These are phyloP conservation scores for Trichophyton benhamiae DNA, from an alignment of 2,329 filamentous ascomycete genomes.

Conservation along the genomic window DNA sequence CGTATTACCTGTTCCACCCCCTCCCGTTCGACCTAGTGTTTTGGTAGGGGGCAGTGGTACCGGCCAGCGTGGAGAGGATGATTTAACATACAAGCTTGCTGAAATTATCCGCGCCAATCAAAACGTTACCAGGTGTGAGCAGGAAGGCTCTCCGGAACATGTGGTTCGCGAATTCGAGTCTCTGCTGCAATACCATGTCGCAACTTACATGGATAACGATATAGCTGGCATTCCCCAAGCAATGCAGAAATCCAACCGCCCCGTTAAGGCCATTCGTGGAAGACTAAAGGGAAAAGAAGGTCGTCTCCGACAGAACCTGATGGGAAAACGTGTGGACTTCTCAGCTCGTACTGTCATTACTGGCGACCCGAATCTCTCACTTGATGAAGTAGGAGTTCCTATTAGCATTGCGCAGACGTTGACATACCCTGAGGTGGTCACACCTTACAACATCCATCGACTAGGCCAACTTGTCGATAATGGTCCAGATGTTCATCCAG, in stretches of 20 bases:
- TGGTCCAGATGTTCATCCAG: conserved; percentile 87
- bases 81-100: conserved; percentile 97
- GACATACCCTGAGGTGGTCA: conserved; percentile 95
- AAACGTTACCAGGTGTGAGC: conserved; percentile 81
- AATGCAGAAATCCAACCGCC: conserved; percentile 90
- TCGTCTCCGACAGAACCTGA: conserved; percentile 92
- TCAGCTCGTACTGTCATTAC: conserved; percentile 99
- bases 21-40: conserved; percentile 90
- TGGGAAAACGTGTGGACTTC: conserved; percentile 99
- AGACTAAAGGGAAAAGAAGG: conserved; percentile 99
- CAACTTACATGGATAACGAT: conserved; percentile 99
- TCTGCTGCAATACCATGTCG: conserved; percentile 91
- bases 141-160: conserved; percentile 83
- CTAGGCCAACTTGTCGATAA: conserved; percentile 82
- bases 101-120: conserved; percentile 97
- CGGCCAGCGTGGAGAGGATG: conserved; percentile 90
- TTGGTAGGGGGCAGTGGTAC: conserved; percentile 90
- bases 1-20: conserved; percentile 86
- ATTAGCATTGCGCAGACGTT: conserved; percentile 83
- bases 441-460: conserved; percentile 92
- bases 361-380: conserved; percentile 87
- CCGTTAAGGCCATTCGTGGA: conserved; percentile 90
- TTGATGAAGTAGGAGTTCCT: conserved; percentile 95
- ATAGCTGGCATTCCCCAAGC: conserved; percentile 92
- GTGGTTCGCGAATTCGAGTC: conserved; percentile 84